Evolutionary conservation across 768 basidiomycete genomes (phyloP).

Genomic region (Mycena vitilis): DNA sequence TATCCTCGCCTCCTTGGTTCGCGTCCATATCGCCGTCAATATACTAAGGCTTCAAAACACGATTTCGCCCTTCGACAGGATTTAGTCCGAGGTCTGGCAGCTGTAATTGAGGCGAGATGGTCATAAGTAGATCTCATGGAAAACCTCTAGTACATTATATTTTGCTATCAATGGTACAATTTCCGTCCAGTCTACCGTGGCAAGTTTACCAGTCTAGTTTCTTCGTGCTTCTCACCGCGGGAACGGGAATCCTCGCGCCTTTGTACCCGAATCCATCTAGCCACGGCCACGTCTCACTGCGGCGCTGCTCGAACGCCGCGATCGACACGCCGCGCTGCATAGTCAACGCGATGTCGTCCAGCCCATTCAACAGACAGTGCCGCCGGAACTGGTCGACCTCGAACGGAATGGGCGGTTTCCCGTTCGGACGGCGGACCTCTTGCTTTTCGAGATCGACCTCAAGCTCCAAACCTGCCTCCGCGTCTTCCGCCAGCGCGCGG

Average conservation of each 20-base stretch:
- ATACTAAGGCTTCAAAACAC: too few relatives aligned
- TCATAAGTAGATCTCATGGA: too few relatives aligned
- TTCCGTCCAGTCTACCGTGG: neutral
- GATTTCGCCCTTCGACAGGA: too few relatives aligned
- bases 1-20: too few relatives aligned
- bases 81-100: too few relatives aligned
- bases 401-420: constrained; percentile 80
- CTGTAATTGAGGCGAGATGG: too few relatives aligned
- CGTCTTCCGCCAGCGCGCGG: constrained; percentile 79
- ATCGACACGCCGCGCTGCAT: constrained; percentile 84
- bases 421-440: constrained; percentile 80
- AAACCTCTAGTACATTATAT: too few relatives aligned
- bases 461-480: constrained; percentile 77
- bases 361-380: constrained; percentile 93
- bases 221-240: constrained; percentile 49
- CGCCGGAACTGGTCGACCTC: constrained; percentile 90
- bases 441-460: constrained; percentile 88
- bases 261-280: constrained; percentile 94
- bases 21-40: too few relatives aligned
- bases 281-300: constrained; percentile 93
- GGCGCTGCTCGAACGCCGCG: constrained; percentile 78
- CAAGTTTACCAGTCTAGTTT: constrained; percentile 80
- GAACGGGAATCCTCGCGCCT: constrained; percentile 77
- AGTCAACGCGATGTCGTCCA: constrained; percentile 97
- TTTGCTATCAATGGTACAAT: constrained; percentile 14